Evolutionary conservation across 106 monocot species (phyloP).

Genomic region (Ottelia alismoides): DNA sequence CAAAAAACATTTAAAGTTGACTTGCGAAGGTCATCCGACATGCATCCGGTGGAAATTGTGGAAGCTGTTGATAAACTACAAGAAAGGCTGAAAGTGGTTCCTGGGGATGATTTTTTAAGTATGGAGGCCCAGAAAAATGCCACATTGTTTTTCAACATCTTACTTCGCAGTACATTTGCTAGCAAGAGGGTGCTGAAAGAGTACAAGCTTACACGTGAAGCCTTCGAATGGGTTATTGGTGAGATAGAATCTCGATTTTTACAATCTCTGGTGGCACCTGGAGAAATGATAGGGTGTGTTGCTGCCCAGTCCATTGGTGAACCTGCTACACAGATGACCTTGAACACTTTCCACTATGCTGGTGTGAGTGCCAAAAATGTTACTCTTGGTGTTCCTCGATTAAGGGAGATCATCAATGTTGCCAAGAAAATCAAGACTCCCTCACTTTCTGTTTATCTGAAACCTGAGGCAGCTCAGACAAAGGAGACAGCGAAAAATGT

Average conservation of each 20-base stretch:
- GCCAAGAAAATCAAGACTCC: slow-evolving; percentile 99
- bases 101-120: slow-evolving; percentile 91
- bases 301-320: slow-evolving; percentile 99
- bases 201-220: slow-evolving; percentile 92
- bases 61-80: slow-evolving; percentile 97
- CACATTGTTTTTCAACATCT: slow-evolving; percentile 88
- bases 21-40: slow-evolving; percentile 80
- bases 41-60: slow-evolving; percentile 99
- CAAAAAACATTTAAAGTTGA: slow-evolving; percentile 97
- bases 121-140: slow-evolving; percentile 99
- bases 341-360: slow-evolving; percentile 99
- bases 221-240: slow-evolving; percentile 99
- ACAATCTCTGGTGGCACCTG: slow-evolving; percentile 92
- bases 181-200: slow-evolving; percentile 95
- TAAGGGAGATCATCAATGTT: slow-evolving; percentile 97
- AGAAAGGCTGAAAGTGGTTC: slow-evolving; percentile 94
- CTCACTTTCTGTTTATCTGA: slow-evolving; percentile 92
- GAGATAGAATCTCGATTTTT: slow-evolving; percentile 97
- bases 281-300: slow-evolving; percentile 99
- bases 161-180: slow-evolving; percentile 93
- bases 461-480: slow-evolving; percentile 58
- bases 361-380: slow-evolving; percentile 99
- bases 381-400: slow-evolving; percentile 92
- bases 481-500: slow-evolving; percentile 95
- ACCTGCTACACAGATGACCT: slow-evolving; percentile 97